Conservation (phyloP, 805 yeast species). For the Candida xyloterini region DNA sequence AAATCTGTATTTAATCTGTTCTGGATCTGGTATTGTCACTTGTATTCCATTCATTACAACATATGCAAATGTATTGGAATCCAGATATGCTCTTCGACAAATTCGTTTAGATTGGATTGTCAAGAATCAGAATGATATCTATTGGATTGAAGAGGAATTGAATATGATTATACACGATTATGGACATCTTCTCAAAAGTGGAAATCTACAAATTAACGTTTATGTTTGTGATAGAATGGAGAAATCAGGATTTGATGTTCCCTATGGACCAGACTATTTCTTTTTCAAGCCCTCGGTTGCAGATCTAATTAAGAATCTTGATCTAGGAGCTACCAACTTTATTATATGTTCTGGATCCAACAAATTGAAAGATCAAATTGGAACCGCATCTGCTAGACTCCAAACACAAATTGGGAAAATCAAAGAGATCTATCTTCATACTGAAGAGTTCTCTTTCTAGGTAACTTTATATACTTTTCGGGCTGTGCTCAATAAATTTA, state of each 20-base stretch:
- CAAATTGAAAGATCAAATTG: conserved; percentile 37
- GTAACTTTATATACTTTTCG: neutral
- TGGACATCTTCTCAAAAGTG: neutral
- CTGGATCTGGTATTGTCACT: conserved; percentile 55
- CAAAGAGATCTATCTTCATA: conserved; percentile 48
- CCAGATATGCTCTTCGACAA: conserved; percentile 22
- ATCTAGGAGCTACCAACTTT: conserved; percentile 37
- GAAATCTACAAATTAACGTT: neutral
- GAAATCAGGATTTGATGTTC: neutral
- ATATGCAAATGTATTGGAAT: conserved; percentile 23
- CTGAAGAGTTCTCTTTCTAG: conserved; percentile 49
- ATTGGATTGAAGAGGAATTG: conserved; percentile 14
- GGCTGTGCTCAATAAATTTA: conserved; percentile 1
- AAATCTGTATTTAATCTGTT: conserved; percentile 38
- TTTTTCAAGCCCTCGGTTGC: conserved; percentile 18
- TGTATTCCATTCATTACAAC: conserved; percentile 40
- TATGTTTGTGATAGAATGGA: neutral
- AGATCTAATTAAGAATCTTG: conserved; percentile 20
- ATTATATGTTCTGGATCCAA: conserved; percentile 47
- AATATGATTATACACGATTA: neutral
- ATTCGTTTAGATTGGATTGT: conserved; percentile 48
- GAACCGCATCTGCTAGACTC: conserved; percentile 38
- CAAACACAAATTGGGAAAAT: conserved; percentile 37
- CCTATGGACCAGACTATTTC: neutral
- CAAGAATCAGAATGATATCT: conserved; percentile 31